Conservation (phyloP, 2,329 filamentous ascomycete species). For the Paracorniculantispora psalliotae region DNA sequence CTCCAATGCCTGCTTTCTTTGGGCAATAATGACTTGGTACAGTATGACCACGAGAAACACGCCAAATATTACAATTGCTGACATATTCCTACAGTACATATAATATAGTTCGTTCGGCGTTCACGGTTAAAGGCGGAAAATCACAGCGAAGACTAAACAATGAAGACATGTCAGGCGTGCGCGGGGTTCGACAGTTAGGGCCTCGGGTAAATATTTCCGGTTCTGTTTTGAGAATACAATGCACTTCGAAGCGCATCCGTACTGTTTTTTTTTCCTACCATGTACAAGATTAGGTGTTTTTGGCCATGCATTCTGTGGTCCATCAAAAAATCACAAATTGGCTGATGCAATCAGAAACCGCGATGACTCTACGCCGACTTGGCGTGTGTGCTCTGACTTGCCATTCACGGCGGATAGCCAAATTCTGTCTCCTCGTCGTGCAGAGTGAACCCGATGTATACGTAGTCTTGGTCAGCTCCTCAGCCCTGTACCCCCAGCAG, state of each 20-base stretch:
- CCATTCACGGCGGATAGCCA: neutral
- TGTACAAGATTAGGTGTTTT: neutral
- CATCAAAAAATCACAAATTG: too few relatives aligned
- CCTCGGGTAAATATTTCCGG: neutral
- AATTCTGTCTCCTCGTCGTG: neutral
- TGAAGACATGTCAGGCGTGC: too few relatives aligned
- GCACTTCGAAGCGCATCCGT: neutral
- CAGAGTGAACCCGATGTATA: neutral
- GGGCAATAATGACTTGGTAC: neutral
- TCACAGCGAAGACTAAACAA: neutral
- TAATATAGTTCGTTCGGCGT: neutral
- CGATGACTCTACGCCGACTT: neutral
- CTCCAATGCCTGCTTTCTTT: conserved; percentile 7
- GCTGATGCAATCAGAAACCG: too few relatives aligned
- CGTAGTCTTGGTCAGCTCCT: neutral
- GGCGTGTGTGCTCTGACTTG: neutral
- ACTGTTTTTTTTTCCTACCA: neutral
- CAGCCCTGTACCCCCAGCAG: conserved; percentile 1
- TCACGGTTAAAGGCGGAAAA: neutral
- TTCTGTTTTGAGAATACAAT: neutral
- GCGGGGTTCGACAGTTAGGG: too few relatives aligned
- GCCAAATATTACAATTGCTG: neutral
- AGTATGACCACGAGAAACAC: neutral
- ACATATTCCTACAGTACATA: neutral
- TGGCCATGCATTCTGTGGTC: neutral